phyloP scores from a whole-genome alignment of 164 flowering plant genomes.

The Annona cherimola region DNA sequence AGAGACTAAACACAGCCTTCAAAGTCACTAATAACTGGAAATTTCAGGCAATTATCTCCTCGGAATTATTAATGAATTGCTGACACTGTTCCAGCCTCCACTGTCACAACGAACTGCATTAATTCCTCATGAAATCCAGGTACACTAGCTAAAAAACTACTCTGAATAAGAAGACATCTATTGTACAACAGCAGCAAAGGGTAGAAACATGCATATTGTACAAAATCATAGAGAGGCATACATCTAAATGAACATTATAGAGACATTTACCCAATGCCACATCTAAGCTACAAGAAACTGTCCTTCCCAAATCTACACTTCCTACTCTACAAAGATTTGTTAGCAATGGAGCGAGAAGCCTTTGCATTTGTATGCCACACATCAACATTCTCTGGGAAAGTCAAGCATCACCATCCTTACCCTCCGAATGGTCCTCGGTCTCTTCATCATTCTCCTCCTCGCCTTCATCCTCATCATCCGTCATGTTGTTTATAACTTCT shows the following conservation, averaged over 20 bases:
- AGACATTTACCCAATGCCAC: background rate
- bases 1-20: too few species aligned
- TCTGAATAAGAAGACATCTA: background rate
- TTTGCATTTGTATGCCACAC: background rate
- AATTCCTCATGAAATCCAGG: too few species aligned
- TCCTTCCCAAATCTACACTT: background rate
- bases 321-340: background rate
- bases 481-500: constrained; percentile 67
- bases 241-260: background rate
- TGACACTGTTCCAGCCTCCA: too few species aligned
- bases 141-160: background rate
- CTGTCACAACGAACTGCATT: too few species aligned
- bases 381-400: background rate
- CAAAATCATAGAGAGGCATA: background rate
- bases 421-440: constrained; percentile 2
- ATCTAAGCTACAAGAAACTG: background rate
- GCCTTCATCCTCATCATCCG: constrained; percentile 61
- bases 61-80: too few species aligned
- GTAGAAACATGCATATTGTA: background rate
- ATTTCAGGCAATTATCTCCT: too few species aligned
- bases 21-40: too few species aligned
- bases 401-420: constrained; percentile 5
- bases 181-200: background rate
- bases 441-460: constrained; percentile 20
- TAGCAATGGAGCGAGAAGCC: background rate